Conservation (phyloP, 2,329 filamentous ascomycete species). For the Achaetomium macrosporum region DNA sequence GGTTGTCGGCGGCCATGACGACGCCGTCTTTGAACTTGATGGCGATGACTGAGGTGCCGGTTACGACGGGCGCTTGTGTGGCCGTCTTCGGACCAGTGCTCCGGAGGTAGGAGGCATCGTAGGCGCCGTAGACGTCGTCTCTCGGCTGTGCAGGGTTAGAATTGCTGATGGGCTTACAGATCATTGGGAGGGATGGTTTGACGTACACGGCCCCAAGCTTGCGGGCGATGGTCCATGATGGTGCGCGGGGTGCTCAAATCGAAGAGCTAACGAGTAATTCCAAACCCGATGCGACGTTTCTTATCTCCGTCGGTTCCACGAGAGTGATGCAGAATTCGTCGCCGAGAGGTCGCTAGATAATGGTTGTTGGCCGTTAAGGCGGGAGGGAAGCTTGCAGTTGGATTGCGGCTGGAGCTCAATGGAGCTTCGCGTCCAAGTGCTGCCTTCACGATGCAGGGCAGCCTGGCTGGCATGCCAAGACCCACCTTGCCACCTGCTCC, state of each 20-base stretch:
- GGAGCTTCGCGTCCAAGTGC: conserved; percentile 30
- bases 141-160: conserved; percentile 60
- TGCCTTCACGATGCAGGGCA: conserved; percentile 23
- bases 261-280: neutral
- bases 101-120: conserved; percentile 81
- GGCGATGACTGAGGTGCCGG: conserved; percentile 89
- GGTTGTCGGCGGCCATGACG: conserved; percentile 93
- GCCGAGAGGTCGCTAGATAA: neutral
- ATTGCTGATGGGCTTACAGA: neutral
- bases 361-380: conserved; percentile 8
- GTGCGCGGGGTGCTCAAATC: neutral
- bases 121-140: conserved; percentile 93
- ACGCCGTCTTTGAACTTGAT: conserved; percentile 96
- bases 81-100: conserved; percentile 67
- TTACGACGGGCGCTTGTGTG: conserved; percentile 89
- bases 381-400: conserved; percentile 18
- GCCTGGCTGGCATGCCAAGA: conserved; percentile 7
- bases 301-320: neutral
- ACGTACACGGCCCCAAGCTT: conserved; percentile 67
- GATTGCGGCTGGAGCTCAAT: conserved; percentile 26
- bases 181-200: conserved; percentile 5
- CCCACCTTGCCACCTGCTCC: neutral
- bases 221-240: conserved; percentile 65
- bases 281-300: neutral
- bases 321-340: neutral